phyloP scores from a whole-genome alignment of 352 stramenopile genomes.

The Phytophthora idaei region DNA sequence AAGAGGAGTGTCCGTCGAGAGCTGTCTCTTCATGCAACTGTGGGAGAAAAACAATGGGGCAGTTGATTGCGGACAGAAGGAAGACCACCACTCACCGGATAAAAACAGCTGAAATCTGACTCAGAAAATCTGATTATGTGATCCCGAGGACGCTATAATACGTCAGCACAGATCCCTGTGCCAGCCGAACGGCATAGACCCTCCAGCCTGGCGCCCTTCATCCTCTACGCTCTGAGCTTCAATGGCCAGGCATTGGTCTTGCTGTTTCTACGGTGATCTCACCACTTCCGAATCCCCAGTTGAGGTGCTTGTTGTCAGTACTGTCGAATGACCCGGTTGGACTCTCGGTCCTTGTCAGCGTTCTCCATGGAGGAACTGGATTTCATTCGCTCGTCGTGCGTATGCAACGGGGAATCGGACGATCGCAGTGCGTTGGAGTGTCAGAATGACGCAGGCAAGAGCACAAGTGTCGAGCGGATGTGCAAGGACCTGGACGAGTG shows the following conservation, averaged over 20 bases:
- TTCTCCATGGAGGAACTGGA: conserved; percentile 68
- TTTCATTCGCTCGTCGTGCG: conserved; percentile 61
- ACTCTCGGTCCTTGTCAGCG: conserved; percentile 21
- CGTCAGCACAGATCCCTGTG: conserved; percentile 1
- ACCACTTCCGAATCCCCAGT: conserved; percentile 16
- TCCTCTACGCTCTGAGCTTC: conserved; percentile 12
- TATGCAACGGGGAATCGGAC: conserved; percentile 54
- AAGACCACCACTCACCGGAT: conserved; percentile 13
- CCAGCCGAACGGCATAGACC: background rate
- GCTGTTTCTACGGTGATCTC: background rate
- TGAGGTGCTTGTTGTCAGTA: too few species aligned
- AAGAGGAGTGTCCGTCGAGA: background rate
- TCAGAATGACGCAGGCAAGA: conserved; percentile 10
- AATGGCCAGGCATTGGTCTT: background rate
- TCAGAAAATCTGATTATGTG: conserved; percentile 7
- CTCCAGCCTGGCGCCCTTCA: background rate
- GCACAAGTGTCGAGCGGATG: conserved; percentile 23
- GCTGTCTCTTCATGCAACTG: background rate
- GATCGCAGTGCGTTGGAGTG: conserved; percentile 36
- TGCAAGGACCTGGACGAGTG: conserved; percentile 45
- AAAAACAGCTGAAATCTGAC: background rate
- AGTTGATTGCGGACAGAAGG: background rate
- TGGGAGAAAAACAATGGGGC: background rate
- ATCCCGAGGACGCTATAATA: conserved; percentile 12
- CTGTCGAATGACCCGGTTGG: conserved; percentile 18